Evolutionary conservation across 2,329 filamentous ascomycete species (phyloP).

Genomic region (Calonectria pauciramosa): DNA sequence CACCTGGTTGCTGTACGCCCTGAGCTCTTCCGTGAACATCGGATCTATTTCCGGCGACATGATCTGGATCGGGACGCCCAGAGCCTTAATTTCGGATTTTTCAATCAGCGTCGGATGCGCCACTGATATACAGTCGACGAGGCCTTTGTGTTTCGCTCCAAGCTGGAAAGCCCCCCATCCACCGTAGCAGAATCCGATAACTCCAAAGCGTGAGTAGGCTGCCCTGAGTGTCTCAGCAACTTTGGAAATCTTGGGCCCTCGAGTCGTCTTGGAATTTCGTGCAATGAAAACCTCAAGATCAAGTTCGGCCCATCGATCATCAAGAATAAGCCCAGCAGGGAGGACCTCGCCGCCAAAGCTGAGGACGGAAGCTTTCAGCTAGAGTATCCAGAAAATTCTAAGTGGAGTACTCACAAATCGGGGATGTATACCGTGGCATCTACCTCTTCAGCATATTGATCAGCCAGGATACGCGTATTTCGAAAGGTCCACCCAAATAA

Average conservation of each 20-base stretch:
- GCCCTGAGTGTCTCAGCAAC: not conserved
- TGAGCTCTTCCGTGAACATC: slow-evolving; percentile 4
- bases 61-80: slow-evolving; percentile 15
- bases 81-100: not conserved
- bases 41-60: slow-evolving; percentile 7
- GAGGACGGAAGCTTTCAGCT: not conserved
- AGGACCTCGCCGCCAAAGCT: slow-evolving; percentile 13
- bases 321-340: not conserved
- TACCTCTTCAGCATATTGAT: slow-evolving; percentile 13
- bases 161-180: slow-evolving; percentile 15
- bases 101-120: slow-evolving; percentile 4
- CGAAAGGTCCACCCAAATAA: slow-evolving; percentile 16
- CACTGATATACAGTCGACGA: slow-evolving; percentile 13
- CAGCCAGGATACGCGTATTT: slow-evolving; percentile 5
- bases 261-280: not conserved
- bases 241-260: not conserved
- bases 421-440: slow-evolving; percentile 14
- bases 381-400: not conserved
- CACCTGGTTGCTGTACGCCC: not conserved
- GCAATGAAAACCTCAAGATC: not conserved
- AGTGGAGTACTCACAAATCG: not conserved
- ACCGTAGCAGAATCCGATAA: slow-evolving; percentile 11
- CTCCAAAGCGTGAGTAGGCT: not conserved
- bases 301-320: not conserved
- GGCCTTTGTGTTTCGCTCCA: not conserved